Evolutionary conservation across 1,284 basidiomycete species (phyloP).

Genomic region (Apiotrichum gracile): DNA sequence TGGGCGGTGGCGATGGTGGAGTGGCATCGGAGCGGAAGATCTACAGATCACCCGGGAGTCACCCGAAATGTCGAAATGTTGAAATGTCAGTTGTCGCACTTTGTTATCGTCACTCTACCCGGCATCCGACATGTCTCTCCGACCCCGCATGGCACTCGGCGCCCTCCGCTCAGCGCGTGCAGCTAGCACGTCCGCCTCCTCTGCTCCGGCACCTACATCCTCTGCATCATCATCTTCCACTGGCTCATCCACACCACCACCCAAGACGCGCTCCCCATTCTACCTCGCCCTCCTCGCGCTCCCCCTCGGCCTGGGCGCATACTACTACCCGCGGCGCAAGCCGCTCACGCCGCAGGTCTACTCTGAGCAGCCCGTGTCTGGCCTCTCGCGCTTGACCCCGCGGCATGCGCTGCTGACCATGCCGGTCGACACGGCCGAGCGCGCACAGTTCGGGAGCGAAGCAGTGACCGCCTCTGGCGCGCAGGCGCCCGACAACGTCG

Average conservation of each 20-base stretch:
- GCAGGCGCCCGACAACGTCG: constrained; percentile 9
- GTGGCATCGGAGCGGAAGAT: too few relatives aligned
- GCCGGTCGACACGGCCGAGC: neutral
- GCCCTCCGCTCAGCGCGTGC: neutral
- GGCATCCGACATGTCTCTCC: neutral
- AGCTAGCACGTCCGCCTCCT: neutral
- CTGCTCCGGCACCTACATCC: neutral
- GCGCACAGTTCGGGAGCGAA: neutral
- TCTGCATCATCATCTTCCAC: neutral
- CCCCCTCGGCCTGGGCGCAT: too few relatives aligned
- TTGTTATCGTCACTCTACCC: neutral
- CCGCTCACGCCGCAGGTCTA: constrained; percentile 29
- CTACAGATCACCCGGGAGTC: too few relatives aligned
- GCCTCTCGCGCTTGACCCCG: constrained; percentile 16
- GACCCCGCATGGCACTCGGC: neutral
- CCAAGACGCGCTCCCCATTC: neutral
- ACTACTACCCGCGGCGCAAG: neutral
- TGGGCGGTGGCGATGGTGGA: neutral
- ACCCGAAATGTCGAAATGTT: neutral
- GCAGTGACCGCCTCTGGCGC: constrained; percentile 14
- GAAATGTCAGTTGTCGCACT: neutral
- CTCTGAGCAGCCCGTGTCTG: constrained; percentile 26
- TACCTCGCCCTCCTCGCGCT: constrained; percentile 2
- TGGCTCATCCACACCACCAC: too few relatives aligned
- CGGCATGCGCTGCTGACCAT: constrained; percentile 28